These are phyloP conservation scores for Rhododendron kiyosumense DNA, from an alignment of 148 eudicot genomes.

Conservation along the genomic window DNA sequence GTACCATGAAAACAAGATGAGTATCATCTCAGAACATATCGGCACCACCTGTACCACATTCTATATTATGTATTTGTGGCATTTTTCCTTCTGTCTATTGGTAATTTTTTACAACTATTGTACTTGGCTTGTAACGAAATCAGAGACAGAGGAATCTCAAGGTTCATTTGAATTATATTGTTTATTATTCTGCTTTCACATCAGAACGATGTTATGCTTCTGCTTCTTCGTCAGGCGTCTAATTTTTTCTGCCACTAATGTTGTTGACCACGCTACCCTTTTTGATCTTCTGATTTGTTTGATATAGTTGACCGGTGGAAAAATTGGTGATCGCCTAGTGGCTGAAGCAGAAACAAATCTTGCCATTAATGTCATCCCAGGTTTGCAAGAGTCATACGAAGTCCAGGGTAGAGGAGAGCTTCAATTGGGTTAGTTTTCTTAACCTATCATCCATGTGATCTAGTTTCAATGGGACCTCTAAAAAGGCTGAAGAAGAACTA, in stretches of 20 bases:
- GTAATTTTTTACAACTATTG: not conserved
- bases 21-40: not conserved
- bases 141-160: not conserved
- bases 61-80: not conserved
- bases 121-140: not conserved
- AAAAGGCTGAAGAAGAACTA: not conserved
- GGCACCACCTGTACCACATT: not conserved
- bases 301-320: constrained; percentile 90
- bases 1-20: not conserved
- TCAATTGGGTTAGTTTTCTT: constrained; percentile 65
- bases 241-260: not conserved
- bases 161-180: not conserved
- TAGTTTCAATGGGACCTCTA: not conserved
- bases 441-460: not conserved
- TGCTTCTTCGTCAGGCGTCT: not conserved
- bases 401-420: constrained; percentile 99
- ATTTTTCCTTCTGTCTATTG: not conserved
- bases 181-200: not conserved
- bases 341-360: constrained; percentile 99
- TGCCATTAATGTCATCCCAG: constrained; percentile 92
- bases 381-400: constrained; percentile 84
- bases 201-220: not conserved
- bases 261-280: not conserved
- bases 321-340: constrained; percentile 88
- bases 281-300: constrained; percentile 16